Evolutionary conservation across 2,329 filamentous ascomycete species (phyloP), one percentile per base, ranked within the genome.

Genomic region (Colletotrichum sp.): DNA sequence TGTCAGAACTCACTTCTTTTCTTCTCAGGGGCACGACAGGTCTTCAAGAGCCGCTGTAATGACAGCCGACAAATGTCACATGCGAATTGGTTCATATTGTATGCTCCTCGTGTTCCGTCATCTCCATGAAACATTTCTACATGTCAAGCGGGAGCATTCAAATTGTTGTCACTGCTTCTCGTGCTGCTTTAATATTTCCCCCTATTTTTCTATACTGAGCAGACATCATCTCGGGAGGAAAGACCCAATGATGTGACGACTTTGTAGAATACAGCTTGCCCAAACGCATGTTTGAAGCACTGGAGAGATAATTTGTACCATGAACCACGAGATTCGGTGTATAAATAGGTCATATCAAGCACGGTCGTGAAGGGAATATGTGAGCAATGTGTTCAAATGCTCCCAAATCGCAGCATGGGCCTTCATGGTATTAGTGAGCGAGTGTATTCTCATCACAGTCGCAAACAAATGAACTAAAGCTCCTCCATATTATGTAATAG

Each of bases 311-410:
- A 13, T 49, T 2, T 21, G 44, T 4, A 21, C 9, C 18, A 13
- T 49, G n/a, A 13, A 21, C 10, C n/a, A 13, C 10, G n/a, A 3
- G 10, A 21, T 49, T 49, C 44, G 7, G n/a, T 21, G 1, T 49
- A 21, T 13, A 1, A 4, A 21, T 21, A 4, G 44, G 3, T 10
- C 1, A 44, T 44, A 12, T 1, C 18, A 44, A 2, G 1, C 39
- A 6, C 9, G 8, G 18, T 6, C 18, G 44, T 49, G 44, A 49
- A 49, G 10, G 3, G 13, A 1, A 13, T 1, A 3, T 21, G 10
- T 49, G n/a, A 21, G 44, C n/a, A 1, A 49, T 49, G 3, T 7
- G 10, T 21, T 21, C 44, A 49, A 21, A 49, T 49, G 10, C 6
- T 49, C n/a, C 44, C 6, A 21, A 21, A 18, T 21, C 10, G 44